Conservation (phyloP, 2,329 filamentous ascomycete species). For the Zopfia rhizophila region DNA sequence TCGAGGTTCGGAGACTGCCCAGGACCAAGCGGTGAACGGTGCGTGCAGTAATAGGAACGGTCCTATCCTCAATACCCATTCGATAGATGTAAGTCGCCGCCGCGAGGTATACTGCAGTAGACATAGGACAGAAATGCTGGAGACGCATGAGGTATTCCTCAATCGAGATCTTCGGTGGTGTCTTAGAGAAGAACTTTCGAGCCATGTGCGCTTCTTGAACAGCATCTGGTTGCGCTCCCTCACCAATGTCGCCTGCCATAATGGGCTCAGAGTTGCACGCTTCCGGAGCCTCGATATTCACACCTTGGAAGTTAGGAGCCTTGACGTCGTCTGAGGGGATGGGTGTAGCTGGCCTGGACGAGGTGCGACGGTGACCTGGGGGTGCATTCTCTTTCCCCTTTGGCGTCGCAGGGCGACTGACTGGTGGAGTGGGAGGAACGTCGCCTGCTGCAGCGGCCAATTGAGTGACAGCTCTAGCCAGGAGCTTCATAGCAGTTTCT, state of each 20-base stretch:
- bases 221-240: conserved; percentile 76
- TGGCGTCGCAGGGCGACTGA: conserved; percentile 70
- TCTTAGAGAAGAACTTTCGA: conserved; percentile 92
- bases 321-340: conserved; percentile 54
- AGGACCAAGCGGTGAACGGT: conserved; percentile 90
- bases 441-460: conserved; percentile 80
- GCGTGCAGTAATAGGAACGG: conserved; percentile 81
- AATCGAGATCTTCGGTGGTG: conserved; percentile 82
- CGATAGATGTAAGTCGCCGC: conserved; percentile 88
- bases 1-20: conserved; percentile 85
- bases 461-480: conserved; percentile 69
- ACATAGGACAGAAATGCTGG: conserved; percentile 92
- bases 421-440: conserved; percentile 80
- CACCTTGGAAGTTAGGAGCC: conserved; percentile 44
- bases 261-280: conserved; percentile 61
- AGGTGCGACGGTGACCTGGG: conserved; percentile 45
- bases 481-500: conserved; percentile 78
- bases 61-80: conserved; percentile 76
- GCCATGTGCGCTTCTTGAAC: conserved; percentile 87
- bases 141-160: conserved; percentile 87
- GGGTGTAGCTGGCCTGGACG: conserved; percentile 51
- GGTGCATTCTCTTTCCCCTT: conserved; percentile 40
- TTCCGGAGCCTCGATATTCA: conserved; percentile 61
- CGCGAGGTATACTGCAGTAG: conserved; percentile 90
- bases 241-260: conserved; percentile 60